These are phyloP conservation scores for Eucalyptus marginata DNA, from an alignment of 345 rosid genomes.

Conservation along the genomic window DNA sequence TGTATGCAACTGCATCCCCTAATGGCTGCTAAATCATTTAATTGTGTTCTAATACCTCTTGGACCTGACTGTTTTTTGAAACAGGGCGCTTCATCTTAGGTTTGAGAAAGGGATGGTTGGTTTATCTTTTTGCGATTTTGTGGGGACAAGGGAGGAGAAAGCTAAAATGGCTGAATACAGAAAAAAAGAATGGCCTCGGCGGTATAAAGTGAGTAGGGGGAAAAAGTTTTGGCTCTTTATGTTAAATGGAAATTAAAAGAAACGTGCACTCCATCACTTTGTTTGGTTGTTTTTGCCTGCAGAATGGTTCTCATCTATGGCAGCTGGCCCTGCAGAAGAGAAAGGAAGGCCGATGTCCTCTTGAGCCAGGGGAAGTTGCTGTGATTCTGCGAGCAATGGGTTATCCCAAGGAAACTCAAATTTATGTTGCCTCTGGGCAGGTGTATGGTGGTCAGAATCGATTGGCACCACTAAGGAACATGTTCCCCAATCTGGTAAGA, in stretches of 20 bases:
- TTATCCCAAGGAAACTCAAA: constrained; percentile 96
- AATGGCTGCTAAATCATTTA: neutral
- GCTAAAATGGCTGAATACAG: constrained; percentile 89
- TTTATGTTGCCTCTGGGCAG: constrained; percentile 98
- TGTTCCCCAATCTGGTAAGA: constrained; percentile 94
- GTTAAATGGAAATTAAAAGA: neutral
- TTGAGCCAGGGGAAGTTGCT: constrained; percentile 99
- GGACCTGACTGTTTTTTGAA: neutral
- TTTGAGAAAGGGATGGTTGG: constrained; percentile 99
- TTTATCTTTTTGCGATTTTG: constrained; percentile 93
- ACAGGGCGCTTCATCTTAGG: constrained; percentile 99
- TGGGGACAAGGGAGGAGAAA: constrained; percentile 98
- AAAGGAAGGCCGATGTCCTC: constrained; percentile 99
- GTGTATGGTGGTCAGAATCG: constrained; percentile 99
- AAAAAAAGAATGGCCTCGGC: constrained; percentile 98
- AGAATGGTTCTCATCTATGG: constrained; percentile 99
- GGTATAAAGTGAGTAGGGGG: constrained; percentile 61
- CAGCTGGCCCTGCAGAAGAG: constrained; percentile 89
- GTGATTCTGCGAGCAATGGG: constrained; percentile 98
- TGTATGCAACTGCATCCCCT: constrained; percentile 38
- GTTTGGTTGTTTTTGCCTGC: constrained; percentile 1
- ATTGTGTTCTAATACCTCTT: neutral
- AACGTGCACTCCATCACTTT: neutral
- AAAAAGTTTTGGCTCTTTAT: neutral
- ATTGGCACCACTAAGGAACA: constrained; percentile 96